phyloP scores from a whole-genome alignment of 768 basidiomycete species.

The Podaxis sp. region DNA sequence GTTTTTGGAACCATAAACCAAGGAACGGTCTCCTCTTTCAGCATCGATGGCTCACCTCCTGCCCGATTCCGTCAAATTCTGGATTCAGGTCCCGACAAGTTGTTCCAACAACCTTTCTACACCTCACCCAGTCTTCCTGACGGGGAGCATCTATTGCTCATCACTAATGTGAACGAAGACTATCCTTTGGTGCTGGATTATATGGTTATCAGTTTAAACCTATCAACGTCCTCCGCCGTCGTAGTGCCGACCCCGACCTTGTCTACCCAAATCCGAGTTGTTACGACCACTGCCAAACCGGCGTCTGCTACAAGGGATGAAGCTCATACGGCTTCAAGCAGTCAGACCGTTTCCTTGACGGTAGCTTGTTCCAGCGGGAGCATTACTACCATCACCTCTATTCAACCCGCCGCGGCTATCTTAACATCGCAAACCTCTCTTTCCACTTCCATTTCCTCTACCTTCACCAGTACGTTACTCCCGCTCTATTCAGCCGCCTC shows the following conservation, averaged over 20 bases:
- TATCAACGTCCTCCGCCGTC: not conserved
- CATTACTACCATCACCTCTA: not conserved
- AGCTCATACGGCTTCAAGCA: not conserved
- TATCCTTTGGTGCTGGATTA: slow-evolving; percentile 11
- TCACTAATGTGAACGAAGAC: slow-evolving; percentile 16
- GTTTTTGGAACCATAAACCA: not conserved
- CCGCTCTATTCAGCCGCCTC: not conserved
- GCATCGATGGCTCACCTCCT: not conserved
- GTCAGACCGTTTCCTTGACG: not conserved
- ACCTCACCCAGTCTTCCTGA: slow-evolving; percentile 18
- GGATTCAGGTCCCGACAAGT: not conserved
- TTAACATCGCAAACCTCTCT: not conserved
- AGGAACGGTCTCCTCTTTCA: not conserved
- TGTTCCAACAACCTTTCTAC: slow-evolving; percentile 18
- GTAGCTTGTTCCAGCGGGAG: not conserved
- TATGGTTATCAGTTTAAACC: slow-evolving; percentile 15
- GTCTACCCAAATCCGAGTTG: not conserved
- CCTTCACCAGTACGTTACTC: not conserved
- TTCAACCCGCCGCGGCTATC: not conserved
- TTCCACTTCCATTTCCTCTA: not conserved
- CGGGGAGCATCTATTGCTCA: slow-evolving; percentile 22
- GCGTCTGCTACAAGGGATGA: too few species aligned
- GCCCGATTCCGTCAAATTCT: not conserved
- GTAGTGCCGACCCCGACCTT: not conserved
- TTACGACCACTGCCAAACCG: not conserved